Base-by-base conservation (phyloP, 305 asterid genomes). In the Fraxinus xanthoxyloides region DNA sequence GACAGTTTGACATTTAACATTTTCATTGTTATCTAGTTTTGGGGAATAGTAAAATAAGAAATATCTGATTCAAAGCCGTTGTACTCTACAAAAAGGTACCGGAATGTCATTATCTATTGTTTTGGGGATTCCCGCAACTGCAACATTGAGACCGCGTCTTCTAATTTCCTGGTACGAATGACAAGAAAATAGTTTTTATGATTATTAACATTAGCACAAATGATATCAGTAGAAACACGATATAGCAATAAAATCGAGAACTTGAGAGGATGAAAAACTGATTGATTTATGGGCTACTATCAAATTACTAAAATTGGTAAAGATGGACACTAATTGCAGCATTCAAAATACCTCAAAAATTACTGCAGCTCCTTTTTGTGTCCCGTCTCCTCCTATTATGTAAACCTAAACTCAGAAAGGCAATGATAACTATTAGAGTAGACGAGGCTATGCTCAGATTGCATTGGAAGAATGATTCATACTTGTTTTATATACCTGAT, bases 331-430 rank as follows among this genome's bases (percentile, higher is more conserved):
- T 17, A 9, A 43, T 51, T 54, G 54, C 38, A 82, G 8, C 46
- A 46, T 13, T 10, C 17, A 76, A 72, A 72, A 74, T 91, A 95
- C 98, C 97, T 95, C 99, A 79, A 87, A 95, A 82, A 95, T 95
- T n/a, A 87, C 94, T 1, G 94, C 91, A 54, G 98, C 98, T 21
- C 99, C 99, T 84, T 86, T 95, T 84, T 92, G 98, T 74, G 99
- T 95, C 38, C 99, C 99, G 82, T 93, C 98, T 46, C 99, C 99
- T 77, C 99, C 99, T 75, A 95, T 91, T 81, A 95, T 92, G 84
- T 93, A 95, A 56, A 95, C 98, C 98, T 95, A 77, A 59, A 87
- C 26, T 0, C 23, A 56, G 35, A 10, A 21, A 75, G 10, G 30
- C 59, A 30, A 35, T 0, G 30, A 8, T 7, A 34, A 72, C 48